A percentile compares a stretch with the other conserved stretches of the same genome.
phyloP scores from a whole-genome alignment of 2,329 filamentous ascomycete species.

The Trichoderma sp. region DNA sequence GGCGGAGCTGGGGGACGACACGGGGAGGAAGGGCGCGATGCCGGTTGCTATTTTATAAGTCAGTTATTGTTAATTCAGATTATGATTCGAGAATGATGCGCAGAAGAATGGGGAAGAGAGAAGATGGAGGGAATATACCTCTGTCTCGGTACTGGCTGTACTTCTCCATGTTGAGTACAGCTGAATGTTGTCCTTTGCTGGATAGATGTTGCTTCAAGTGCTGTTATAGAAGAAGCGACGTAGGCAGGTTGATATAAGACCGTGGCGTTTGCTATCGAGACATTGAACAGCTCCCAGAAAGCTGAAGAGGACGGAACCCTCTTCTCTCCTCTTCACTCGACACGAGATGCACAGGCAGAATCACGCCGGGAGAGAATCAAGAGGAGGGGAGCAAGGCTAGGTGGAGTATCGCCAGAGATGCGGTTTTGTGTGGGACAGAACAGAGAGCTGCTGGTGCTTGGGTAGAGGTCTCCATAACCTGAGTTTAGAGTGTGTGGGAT shows the following conservation, averaged over 20 bases:
- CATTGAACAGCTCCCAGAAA: conserved; percentile 14
- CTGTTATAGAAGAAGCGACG: neutral
- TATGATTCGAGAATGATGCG: neutral
- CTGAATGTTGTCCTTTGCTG: neutral
- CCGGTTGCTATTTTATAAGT: conserved; percentile 69
- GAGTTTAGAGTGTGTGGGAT: conserved; percentile 20
- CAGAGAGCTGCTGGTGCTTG: neutral
- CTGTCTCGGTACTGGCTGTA: conserved; percentile 90
- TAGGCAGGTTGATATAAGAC: neutral
- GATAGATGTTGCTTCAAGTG: neutral
- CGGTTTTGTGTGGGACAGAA: neutral
- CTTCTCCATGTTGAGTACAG: conserved; percentile 72
- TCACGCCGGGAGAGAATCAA: neutral
- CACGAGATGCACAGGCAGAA: neutral
- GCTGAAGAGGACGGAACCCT: conserved; percentile 11
- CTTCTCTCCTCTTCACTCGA: conserved; percentile 17
- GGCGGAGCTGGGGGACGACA: conserved; percentile 64
- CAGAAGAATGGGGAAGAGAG: neutral
- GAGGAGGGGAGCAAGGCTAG: neutral
- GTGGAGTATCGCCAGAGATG: conserved; percentile 10
- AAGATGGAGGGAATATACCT: conserved; percentile 56
- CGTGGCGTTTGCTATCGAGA: conserved; percentile 24
- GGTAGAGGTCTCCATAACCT: conserved; percentile 17
- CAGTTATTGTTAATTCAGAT: neutral
- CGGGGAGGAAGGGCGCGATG: conserved; percentile 92